Base-by-base conservation (phyloP, 1,284 basidiomycete species). In the Heterobasidion occidentale region DNA sequence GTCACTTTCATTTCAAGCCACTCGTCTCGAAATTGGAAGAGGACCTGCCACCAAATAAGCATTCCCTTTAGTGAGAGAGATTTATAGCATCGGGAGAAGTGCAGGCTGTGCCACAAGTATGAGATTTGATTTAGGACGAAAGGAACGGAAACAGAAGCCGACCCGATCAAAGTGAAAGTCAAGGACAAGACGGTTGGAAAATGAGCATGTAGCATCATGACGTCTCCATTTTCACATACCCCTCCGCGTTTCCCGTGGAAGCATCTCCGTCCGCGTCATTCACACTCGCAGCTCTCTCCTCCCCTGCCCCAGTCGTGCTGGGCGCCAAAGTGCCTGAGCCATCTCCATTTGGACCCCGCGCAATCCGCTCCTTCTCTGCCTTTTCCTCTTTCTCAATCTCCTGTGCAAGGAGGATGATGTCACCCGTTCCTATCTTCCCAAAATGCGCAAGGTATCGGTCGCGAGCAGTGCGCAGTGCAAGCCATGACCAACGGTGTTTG, bases 401-500 rank as follows among this genome's bases (percentile, higher is more conserved):
- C 53, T 81, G 75, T 12, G 74, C 75, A 44, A 90, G 77, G n/a
- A 76, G 65, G 49, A 78, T 71, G 57, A 90, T 74, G 61, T 90
- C 87, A 8, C 87, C 88, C n/a, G 80, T 82, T n/a, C 84, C 86
- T 60, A 89, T 87, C 71, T 81, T 86, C n/a, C 82, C 80, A 59
- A 90, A 88, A 62, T 86, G 81, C 61, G 83, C 80, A 51, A 88
- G 67, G 67, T 89, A 73, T 59, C 80, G 78, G 62, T 89, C 88
- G 42, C 88, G 84, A 57, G 84, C 81, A 53, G 80, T 79, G 35
- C 88, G 84, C 58, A 90, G 77, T n/a, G 84, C 84, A n/a, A 90
- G 75, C 88, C 88, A 90, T 9, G 85, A 73, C 78, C 80, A 81
- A 7, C 84, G 79, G 60, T 84, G 77, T 63, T 89, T 90, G 67